These are phyloP conservation scores for Coemansia sp. DNA, from an alignment of 371 early-diverging fungal genomes.

Conservation along the genomic window DNA sequence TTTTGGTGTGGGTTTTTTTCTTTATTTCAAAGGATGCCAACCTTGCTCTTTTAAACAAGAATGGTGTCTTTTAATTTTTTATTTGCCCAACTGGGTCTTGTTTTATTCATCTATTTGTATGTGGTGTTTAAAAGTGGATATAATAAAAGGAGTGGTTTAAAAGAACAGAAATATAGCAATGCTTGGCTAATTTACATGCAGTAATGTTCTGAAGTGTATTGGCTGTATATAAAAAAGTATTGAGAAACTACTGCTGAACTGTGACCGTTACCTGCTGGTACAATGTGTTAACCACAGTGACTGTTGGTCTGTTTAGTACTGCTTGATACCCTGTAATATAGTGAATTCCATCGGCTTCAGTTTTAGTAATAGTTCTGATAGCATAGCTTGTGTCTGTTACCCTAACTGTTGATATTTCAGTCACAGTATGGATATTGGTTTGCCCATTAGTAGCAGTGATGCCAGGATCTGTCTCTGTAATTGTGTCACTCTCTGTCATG, in stretches of 20 bases:
- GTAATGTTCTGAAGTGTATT: no score
- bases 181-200: no score
- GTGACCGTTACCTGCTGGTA: constrained; percentile 1
- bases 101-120: neutral
- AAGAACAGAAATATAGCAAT: neutral
- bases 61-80: neutral
- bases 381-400: neutral
- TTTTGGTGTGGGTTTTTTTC: neutral
- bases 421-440: neutral
- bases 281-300: neutral
- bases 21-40: constrained; percentile 1
- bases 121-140: neutral
- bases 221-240: neutral
- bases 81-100: neutral
- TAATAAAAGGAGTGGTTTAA: neutral
- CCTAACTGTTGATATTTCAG: neutral
- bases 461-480: neutral
- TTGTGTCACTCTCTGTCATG: neutral
- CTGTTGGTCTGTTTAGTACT: constrained; percentile 6
- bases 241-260: neutral
- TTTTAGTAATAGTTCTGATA: neutral
- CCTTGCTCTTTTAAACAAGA: neutral
- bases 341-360: constrained; percentile 3
- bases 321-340: constrained; percentile 4
- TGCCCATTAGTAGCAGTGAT: neutral